Evolutionary conservation across 768 basidiomycete genomes (phyloP).

Genomic region (Chiua virens): DNA sequence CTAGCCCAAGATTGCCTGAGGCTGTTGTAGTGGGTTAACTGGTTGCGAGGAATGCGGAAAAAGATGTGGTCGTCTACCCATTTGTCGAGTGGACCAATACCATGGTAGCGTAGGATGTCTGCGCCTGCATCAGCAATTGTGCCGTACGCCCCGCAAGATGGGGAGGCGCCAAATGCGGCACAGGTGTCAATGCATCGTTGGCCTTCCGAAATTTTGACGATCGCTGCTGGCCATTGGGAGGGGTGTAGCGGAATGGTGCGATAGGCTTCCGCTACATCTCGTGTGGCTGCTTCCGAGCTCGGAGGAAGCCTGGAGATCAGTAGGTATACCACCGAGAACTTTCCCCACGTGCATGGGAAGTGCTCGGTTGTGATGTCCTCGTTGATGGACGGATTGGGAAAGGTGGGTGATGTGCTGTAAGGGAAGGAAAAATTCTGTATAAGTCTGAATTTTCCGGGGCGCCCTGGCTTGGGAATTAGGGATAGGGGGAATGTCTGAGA

Average conservation of each 20-base stretch:
- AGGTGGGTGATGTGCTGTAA: fast-evolving
- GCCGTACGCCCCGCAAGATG: conserved; percentile 1
- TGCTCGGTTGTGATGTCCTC: fast-evolving
- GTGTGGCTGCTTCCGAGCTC: background rate
- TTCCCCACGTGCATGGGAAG: background rate
- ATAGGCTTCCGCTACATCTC: too few relatives aligned
- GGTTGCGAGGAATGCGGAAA: background rate
- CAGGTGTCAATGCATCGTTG: background rate
- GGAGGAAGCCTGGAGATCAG: background rate
- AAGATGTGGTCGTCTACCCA: too few relatives aligned
- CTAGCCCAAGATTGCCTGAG: too few relatives aligned
- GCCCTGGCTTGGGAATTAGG: background rate
- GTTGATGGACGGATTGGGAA: background rate
- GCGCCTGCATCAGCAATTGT: conserved; percentile 3
- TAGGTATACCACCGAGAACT: background rate
- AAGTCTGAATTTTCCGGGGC: background rate
- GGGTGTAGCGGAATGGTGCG: background rate
- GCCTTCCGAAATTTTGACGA: background rate
- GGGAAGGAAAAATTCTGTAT: conserved; percentile 3
- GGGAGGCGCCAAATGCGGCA: background rate
- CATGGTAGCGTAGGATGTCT: background rate
- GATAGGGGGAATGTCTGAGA: background rate
- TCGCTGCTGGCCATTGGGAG: background rate
- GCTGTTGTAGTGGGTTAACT: background rate
- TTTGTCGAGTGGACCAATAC: background rate